phyloP scores from a whole-genome alignment of 306 rosid genomes.

The Purshia tridentata region DNA sequence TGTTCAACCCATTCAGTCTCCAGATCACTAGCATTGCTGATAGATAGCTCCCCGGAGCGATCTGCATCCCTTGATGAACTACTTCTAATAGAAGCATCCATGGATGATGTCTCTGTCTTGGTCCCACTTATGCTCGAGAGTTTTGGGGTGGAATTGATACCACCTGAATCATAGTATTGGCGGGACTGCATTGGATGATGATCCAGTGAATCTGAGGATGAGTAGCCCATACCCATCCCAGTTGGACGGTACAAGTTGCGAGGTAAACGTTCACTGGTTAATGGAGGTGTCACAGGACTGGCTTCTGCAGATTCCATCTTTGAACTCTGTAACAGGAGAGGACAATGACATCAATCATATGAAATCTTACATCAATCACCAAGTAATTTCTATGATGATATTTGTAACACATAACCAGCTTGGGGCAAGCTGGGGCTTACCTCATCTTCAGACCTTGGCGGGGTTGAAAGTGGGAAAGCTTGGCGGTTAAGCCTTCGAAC shows the following conservation, averaged over 20 bases:
- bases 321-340: slow-evolving; percentile 55
- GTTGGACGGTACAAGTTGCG: slow-evolving; percentile 52
- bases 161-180: slow-evolving; percentile 56
- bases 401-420: slow-evolving; percentile 2
- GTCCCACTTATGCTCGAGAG: slow-evolving; percentile 58
- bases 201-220: slow-evolving; percentile 84
- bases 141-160: slow-evolving; percentile 61
- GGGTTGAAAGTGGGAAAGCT: slow-evolving; percentile 86
- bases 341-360: background rate
- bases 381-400: background rate
- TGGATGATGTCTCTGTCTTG: slow-evolving; percentile 72
- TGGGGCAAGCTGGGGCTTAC: slow-evolving; percentile 39
- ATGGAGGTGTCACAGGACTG: slow-evolving; percentile 93
- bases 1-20: slow-evolving; percentile 98
- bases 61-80: slow-evolving; percentile 77
- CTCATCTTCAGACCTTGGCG: slow-evolving; percentile 90
- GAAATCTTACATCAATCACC: background rate
- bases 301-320: slow-evolving; percentile 81
- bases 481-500: slow-evolving; percentile 85
- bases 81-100: slow-evolving; percentile 79
- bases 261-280: slow-evolving; percentile 64
- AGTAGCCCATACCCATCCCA: slow-evolving; percentile 62
- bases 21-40: slow-evolving; percentile 96
- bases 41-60: slow-evolving; percentile 80
- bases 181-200: slow-evolving; percentile 57